Percentiles rank a stretch among this genome's conserved stretches.
These are phyloP conservation scores for Nemania abortiva DNA, from an alignment of 2,329 filamentous ascomycete genomes.

Conservation along the genomic window DNA sequence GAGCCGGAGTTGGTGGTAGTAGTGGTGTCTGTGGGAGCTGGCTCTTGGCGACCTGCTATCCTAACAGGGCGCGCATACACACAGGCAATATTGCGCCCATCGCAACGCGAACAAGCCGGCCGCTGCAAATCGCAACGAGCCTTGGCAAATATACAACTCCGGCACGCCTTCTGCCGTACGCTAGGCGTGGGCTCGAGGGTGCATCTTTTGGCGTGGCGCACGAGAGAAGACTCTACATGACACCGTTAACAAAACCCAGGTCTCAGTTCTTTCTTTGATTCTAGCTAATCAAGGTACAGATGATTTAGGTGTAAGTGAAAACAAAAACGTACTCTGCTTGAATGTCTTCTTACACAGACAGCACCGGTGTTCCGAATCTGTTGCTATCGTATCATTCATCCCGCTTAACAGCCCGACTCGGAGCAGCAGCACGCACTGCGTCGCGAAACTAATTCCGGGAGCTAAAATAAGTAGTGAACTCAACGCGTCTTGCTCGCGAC, in stretches of 20 bases:
- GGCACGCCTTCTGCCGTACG: constrained; percentile 48
- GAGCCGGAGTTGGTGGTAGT: constrained; percentile 5
- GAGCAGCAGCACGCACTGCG: constrained; percentile 4
- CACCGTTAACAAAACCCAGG: background rate
- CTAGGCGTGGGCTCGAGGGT: constrained; percentile 41
- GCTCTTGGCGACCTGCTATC: background rate
- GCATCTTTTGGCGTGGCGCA: constrained; percentile 44
- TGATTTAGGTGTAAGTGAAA: too few relatives aligned
- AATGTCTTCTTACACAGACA: constrained; percentile 42
- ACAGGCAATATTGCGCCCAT: constrained; percentile 39
- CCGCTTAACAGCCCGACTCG: constrained; percentile 7
- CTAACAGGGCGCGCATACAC: constrained; percentile 38
- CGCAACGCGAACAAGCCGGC: constrained; percentile 46
- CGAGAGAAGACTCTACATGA: constrained; percentile 42
- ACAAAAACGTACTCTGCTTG: constrained; percentile 41
- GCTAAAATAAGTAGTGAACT: background rate
- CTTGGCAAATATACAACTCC: constrained; percentile 47
- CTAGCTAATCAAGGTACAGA: too few relatives aligned
- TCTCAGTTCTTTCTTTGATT: too few relatives aligned
- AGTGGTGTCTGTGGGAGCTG: background rate
- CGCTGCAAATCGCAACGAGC: constrained; percentile 46
- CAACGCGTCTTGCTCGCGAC: constrained; percentile 26
- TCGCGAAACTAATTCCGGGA: background rate
- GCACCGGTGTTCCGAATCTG: constrained; percentile 31
- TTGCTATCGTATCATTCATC: constrained; percentile 29